Evolutionary conservation across 176 grass and related monocot genomes (phyloP), one percentile per base, ranked within the genome.

Genomic region (Oryza longistaminata): DNA sequence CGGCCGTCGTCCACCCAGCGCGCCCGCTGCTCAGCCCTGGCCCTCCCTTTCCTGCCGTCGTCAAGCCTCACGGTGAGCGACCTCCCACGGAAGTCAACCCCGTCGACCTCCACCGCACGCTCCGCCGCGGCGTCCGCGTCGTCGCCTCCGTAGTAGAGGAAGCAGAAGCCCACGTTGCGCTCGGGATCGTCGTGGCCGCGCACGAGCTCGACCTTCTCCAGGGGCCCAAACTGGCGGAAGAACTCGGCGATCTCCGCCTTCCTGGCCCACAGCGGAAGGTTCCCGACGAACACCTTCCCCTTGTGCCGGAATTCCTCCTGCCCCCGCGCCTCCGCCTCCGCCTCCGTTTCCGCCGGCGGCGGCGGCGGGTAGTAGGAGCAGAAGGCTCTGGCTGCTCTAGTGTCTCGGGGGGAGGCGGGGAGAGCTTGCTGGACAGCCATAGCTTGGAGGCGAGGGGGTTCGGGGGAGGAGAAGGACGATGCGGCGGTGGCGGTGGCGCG

Each of bases 91-190:
- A 99, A 99, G 17, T 94, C 96, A 53, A 91, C 90, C 39, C 96
- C 91, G 39, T 99, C 91, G 11, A 99, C 78, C 88, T 99, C 93
- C 9, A 87, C 93, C 11, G 93, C 93, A 17, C 85, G 81, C 37
- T 35, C 87, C 1, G 96, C 90, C 0, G 91, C 66, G 8, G 92
- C 91, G 58, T 85, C 89, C 2, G 89, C 83, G 62, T 81, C 86
- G 8, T 87, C 85, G 4, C 85, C 89, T 1, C 91, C 88, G 71
- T 99, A 99, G 79, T 92, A 85, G 66, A 99, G 83, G 77, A 99
- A 99, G 84, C 93, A 99, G 84, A 96, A 99, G 5, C 93, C 93
- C 44, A 90, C 81, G 74, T 99, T 96, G 69, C 93, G 96, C 78
- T 94, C 90, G 24, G 91, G 89, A 74, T 93, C 85, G 76, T 96